These are phyloP conservation scores for Moricandia arvensis DNA, from an alignment of 345 rosid genomes.

Conservation along the genomic window DNA sequence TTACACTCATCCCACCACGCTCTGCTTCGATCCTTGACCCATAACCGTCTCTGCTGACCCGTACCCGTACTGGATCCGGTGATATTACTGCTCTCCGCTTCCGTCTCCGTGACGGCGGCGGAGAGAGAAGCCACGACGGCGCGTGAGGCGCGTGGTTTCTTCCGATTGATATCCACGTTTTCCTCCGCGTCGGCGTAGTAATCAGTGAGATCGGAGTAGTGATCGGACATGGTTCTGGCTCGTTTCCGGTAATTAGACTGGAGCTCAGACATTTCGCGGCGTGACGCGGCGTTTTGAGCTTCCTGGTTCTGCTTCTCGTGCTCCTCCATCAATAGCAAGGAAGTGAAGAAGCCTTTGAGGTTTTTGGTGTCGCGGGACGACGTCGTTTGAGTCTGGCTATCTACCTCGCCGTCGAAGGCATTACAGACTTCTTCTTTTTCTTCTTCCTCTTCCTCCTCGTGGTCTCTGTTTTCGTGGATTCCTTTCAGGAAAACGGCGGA, in stretches of 20 bases:
- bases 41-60: constrained; percentile 65
- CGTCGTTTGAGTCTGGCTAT: not conserved
- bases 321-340: constrained; percentile 47
- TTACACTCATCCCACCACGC: constrained; percentile 97
- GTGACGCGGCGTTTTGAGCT: constrained; percentile 33
- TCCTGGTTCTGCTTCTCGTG: constrained; percentile 39
- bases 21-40: constrained; percentile 85
- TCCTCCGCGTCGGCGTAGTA: constrained; percentile 49
- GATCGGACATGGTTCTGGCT: constrained; percentile 42
- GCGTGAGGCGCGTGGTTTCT: constrained; percentile 56
- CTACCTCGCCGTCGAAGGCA: constrained; percentile 35
- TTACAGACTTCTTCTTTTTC: constrained; percentile 29
- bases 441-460: constrained; percentile 18
- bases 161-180: constrained; percentile 41
- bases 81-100: constrained; percentile 32
- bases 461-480: constrained; percentile 15
- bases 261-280: constrained; percentile 42
- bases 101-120: not conserved
- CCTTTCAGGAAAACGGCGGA: constrained; percentile 18
- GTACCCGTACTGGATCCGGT: constrained; percentile 32
- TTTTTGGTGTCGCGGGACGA: constrained; percentile 27
- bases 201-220: constrained; percentile 38
- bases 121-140: constrained; percentile 32
- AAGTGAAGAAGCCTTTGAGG: constrained; percentile 51
- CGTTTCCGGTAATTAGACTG: constrained; percentile 48